A percentile compares a stretch with the other conserved stretches of the same genome.
These are phyloP conservation scores for Sordariomycetes sp. DNA, from an alignment of 2,329 filamentous ascomycete species.

Conservation along the genomic window DNA sequence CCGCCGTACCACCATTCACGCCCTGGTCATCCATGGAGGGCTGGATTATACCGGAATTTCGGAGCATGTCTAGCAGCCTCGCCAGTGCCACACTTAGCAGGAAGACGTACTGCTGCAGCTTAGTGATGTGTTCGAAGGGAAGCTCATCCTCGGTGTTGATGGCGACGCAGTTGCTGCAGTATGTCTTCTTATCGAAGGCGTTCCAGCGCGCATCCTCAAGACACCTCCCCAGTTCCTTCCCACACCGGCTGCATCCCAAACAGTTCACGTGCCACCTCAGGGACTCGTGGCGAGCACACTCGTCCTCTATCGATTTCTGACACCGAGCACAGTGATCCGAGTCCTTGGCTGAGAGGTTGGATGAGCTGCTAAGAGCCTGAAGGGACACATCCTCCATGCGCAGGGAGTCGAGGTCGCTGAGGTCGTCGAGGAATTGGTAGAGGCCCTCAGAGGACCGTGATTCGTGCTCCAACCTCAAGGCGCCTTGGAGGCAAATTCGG, in stretches of 20 bases:
- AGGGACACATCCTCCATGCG: slow-evolving; percentile 58
- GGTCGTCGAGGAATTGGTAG: slow-evolving; percentile 69
- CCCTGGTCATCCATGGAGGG: slow-evolving; percentile 57
- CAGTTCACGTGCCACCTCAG: slow-evolving; percentile 77
- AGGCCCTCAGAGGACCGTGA: slow-evolving; percentile 61
- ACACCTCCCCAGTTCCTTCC: slow-evolving; percentile 51
- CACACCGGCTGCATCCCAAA: slow-evolving; percentile 58
- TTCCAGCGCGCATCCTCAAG: slow-evolving; percentile 61
- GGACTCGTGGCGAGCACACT: slow-evolving; percentile 65
- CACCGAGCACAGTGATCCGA: slow-evolving; percentile 79
- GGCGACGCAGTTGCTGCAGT: slow-evolving; percentile 55
- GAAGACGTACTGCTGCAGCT: slow-evolving; percentile 90
- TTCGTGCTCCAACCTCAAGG: slow-evolving; percentile 82
- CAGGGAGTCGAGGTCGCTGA: slow-evolving; percentile 69
- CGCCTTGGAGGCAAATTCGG: slow-evolving; percentile 87
- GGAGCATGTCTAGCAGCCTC: slow-evolving; percentile 73
- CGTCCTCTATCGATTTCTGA: slow-evolving; percentile 83
- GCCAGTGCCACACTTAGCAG: slow-evolving; percentile 84
- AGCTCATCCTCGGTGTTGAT: slow-evolving; percentile 36
- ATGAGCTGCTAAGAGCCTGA: slow-evolving; percentile 52
- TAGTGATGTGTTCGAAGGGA: slow-evolving; percentile 63
- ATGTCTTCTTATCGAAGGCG: slow-evolving; percentile 51
- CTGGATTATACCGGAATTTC: slow-evolving; percentile 69
- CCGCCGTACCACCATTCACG: slow-evolving; percentile 34
- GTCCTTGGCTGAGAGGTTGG: slow-evolving; percentile 56